Conservation (phyloP, 176 grass and related monocot genomes). For the Cymbopogon citratus region DNA sequence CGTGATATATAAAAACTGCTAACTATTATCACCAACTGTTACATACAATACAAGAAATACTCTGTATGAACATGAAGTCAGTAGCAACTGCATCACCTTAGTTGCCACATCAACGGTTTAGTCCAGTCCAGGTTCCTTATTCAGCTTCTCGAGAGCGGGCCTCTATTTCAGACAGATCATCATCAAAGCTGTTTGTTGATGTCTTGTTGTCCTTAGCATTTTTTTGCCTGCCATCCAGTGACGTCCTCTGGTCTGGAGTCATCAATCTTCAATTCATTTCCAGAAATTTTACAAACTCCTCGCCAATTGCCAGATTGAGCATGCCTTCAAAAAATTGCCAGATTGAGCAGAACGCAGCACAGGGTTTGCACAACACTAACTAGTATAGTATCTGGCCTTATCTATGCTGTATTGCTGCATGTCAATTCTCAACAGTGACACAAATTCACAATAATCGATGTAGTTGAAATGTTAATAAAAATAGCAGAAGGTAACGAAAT, state of each 20-base stretch:
- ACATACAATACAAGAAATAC: constrained; percentile 1
- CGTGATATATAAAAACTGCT: constrained; percentile 1
- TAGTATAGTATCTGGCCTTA: background rate
- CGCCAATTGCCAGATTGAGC: constrained; percentile 62
- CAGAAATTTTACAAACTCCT: constrained; percentile 86
- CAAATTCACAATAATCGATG: no score
- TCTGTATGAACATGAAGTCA: background rate
- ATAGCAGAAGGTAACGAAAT: background rate
- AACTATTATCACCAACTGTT: background rate
- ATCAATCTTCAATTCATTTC: constrained; percentile 83
- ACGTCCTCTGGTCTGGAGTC: constrained; percentile 17
- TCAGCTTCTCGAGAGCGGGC: constrained; percentile 70
- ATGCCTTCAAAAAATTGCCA: no score
- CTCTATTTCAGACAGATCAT: constrained; percentile 76
- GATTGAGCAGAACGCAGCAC: background rate
- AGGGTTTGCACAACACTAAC: no score
- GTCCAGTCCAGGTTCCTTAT: constrained; percentile 81
- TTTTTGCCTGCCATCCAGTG: constrained; percentile 13
- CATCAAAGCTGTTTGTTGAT: constrained; percentile 31
- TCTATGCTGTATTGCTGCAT: background rate
- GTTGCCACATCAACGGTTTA: background rate
- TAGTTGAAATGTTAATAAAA: background rate
- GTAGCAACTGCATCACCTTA: background rate
- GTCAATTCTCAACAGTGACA: background rate
- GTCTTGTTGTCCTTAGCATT: background rate